Conservation (phyloP, 257 asterid genomes). For the Lantana camara region DNA sequence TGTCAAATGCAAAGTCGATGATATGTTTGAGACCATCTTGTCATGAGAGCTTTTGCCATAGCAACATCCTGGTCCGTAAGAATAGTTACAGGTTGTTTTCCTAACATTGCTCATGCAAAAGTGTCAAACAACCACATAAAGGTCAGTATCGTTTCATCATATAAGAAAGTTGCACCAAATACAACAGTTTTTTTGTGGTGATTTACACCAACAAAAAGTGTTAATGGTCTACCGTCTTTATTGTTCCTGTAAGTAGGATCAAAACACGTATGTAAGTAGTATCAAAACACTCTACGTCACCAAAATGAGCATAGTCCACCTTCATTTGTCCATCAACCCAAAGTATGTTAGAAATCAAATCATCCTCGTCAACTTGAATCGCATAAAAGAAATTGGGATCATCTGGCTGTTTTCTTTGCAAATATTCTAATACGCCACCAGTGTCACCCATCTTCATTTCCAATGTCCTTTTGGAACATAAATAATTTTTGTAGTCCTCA, state of each 20-base stretch:
- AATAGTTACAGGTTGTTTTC: conserved; percentile 7
- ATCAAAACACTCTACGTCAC: conserved; percentile 11
- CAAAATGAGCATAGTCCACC: conserved; percentile 1
- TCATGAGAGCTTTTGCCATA: not conserved
- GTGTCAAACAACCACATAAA: conserved; percentile 6
- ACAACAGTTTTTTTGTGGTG: conserved; percentile 1
- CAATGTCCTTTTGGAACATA: not conserved
- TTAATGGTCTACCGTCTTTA: conserved; percentile 5
- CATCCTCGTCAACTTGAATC: too few species aligned
- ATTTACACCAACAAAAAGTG: too few species aligned
- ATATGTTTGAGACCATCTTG: not conserved
- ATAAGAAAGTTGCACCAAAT: not conserved
- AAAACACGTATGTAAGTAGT: too few species aligned
- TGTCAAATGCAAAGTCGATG: conserved; percentile 20
- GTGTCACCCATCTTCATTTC: conserved; percentile 9
- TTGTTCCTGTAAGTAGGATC: not conserved
- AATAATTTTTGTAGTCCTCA: too few species aligned
- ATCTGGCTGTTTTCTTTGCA: not conserved
- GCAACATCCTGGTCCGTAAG: too few species aligned
- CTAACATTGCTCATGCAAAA: not conserved
- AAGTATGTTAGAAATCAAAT: too few species aligned
- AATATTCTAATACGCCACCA: conserved; percentile 9
- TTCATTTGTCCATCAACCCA: too few species aligned
- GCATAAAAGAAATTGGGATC: not conserved
- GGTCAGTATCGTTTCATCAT: not conserved